Evolutionary conservation across 345 rosid genomes (phyloP).

Genomic region (Ailanthus altissimus): DNA sequence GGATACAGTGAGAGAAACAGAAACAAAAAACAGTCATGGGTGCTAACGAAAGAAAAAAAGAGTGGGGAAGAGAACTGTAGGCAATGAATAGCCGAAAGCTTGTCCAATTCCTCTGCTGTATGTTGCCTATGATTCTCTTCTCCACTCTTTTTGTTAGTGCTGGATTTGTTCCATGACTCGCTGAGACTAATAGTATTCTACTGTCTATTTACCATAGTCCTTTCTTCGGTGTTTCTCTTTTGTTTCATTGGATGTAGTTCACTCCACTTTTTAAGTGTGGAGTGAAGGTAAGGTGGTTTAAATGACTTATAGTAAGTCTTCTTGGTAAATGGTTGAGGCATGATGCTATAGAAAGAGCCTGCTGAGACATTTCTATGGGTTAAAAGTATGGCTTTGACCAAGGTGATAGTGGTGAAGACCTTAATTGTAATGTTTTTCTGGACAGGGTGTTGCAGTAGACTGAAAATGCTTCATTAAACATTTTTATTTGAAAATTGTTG

Average conservation of each 20-base stretch:
- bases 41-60: too few relatives aligned
- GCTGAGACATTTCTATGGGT: neutral
- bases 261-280: neutral
- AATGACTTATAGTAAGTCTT: neutral
- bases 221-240: neutral
- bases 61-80: too few relatives aligned
- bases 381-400: neutral
- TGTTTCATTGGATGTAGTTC: neutral
- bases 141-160: too few relatives aligned
- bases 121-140: too few relatives aligned
- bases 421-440: neutral
- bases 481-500: neutral
- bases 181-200: too few relatives aligned
- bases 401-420: neutral
- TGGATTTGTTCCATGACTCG: too few relatives aligned
- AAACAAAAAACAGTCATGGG: too few relatives aligned
- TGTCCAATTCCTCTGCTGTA: too few relatives aligned
- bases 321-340: neutral
- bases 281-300: neutral
- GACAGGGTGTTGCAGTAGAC: neutral
- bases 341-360: neutral
- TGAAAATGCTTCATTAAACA: neutral
- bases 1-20: too few relatives aligned
- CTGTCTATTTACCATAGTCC: too few relatives aligned
- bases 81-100: too few relatives aligned